Evolutionary conservation across 371 early-diverging fungal genomes (phyloP).

Genomic region (Mucor mucedo): DNA sequence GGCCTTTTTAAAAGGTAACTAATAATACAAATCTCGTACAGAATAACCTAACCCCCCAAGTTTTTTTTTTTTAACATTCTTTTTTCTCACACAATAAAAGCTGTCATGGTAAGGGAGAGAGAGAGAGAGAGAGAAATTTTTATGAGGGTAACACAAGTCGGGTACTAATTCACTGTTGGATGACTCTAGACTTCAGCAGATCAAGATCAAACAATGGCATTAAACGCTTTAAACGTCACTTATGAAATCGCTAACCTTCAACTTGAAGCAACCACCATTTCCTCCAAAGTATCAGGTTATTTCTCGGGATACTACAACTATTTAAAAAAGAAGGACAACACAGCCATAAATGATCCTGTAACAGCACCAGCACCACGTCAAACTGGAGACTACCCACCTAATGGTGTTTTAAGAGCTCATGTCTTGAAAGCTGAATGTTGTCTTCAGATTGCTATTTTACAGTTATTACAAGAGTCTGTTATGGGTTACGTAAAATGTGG

Average conservation of each 20-base stretch:
- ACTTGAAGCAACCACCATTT: conserved; percentile 35
- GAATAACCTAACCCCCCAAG: background rate
- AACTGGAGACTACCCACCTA: conserved; percentile 42
- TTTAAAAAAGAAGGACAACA: conserved; percentile 10
- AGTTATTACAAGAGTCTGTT: conserved; percentile 62
- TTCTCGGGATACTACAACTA: conserved; percentile 41
- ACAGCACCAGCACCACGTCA: background rate
- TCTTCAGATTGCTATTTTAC: conserved; percentile 60
- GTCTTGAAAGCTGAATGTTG: conserved; percentile 66
- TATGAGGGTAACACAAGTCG: background rate
- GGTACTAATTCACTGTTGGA: background rate
- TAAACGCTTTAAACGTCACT: conserved; percentile 41
- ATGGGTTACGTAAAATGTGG: conserved; percentile 69
- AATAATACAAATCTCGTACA: background rate
- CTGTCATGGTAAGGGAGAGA: conserved; percentile 28
- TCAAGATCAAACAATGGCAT: conserved; percentile 52
- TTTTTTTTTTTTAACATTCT: background rate
- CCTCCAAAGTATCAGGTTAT: conserved; percentile 34
- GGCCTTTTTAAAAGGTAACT: conserved; percentile 37
- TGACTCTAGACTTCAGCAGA: conserved; percentile 50
- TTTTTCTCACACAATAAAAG: conserved; percentile 30
- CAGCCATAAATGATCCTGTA: background rate
- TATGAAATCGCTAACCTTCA: conserved; percentile 53
- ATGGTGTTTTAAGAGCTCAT: conserved; percentile 63
- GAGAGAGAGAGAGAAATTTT: background rate